Evolutionary conservation across 2,329 filamentous ascomycete species (phyloP).

Genomic region (Anisogramma anomala): DNA sequence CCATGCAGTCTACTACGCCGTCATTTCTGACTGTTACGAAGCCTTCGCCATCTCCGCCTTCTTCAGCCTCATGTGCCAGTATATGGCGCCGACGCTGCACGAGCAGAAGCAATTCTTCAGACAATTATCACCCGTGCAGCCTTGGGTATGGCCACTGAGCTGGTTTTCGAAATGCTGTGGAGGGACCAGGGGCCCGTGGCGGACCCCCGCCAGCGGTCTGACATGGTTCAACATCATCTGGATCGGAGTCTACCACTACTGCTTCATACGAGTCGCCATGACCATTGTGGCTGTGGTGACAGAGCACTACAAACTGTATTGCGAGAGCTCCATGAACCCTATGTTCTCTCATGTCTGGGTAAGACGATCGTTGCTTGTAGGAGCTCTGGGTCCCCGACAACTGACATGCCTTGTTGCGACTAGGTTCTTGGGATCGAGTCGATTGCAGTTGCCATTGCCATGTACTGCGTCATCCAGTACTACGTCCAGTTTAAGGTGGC

Average conservation of each 20-base stretch:
- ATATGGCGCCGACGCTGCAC: constrained; percentile 65
- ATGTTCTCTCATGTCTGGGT: constrained; percentile 81
- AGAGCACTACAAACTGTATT: constrained; percentile 59
- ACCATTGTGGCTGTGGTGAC: constrained; percentile 67
- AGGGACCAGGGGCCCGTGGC: constrained; percentile 55
- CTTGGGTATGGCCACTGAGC: constrained; percentile 64
- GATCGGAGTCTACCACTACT: constrained; percentile 77
- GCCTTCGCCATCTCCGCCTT: constrained; percentile 81
- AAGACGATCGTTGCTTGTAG: constrained; percentile 20
- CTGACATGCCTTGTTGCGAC: constrained; percentile 6
- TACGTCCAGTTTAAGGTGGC: constrained; percentile 65
- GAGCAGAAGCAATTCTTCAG: constrained; percentile 75
- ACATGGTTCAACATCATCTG: constrained; percentile 88
- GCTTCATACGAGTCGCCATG: constrained; percentile 67
- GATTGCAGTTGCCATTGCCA: constrained; percentile 64
- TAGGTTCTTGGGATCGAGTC: constrained; percentile 58
- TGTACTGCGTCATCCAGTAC: constrained; percentile 83
- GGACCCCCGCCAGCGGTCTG: constrained; percentile 66
- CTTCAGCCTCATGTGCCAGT: constrained; percentile 72
- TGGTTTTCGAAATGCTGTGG: constrained; percentile 62
- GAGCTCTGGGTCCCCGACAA: neutral
- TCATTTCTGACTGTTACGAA: constrained; percentile 77
- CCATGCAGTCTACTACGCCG: constrained; percentile 69
- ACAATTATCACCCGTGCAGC: constrained; percentile 48
- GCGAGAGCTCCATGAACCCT: constrained; percentile 65